These are phyloP conservation scores for Phytophthora foliorum DNA, from an alignment of 352 stramenopile genomes.

Conservation along the genomic window DNA sequence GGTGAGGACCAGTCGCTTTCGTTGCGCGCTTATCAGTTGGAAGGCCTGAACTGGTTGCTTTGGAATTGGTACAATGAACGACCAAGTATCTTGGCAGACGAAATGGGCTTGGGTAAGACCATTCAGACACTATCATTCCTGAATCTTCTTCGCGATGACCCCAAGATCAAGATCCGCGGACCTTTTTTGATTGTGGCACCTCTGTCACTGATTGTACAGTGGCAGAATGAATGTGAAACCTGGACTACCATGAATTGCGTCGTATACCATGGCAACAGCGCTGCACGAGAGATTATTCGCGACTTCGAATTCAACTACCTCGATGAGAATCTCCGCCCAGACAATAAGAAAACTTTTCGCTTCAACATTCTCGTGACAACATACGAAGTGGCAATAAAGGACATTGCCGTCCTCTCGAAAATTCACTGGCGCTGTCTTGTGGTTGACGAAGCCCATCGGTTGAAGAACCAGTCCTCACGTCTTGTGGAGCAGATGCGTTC, in stretches of 20 bases:
- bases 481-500: slow-evolving; percentile 90
- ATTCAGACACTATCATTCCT: slow-evolving; percentile 96
- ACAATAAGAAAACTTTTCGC: slow-evolving; percentile 90
- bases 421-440: slow-evolving; percentile 94
- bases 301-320: slow-evolving; percentile 96
- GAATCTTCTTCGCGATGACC: slow-evolving; percentile 91
- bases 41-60: slow-evolving; percentile 91
- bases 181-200: slow-evolving; percentile 99
- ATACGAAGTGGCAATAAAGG: slow-evolving; percentile 92
- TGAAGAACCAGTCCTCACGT: slow-evolving; percentile 90
- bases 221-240: slow-evolving; percentile 98
- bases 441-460: slow-evolving; percentile 90
- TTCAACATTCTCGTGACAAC: slow-evolving; percentile 94
- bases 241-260: slow-evolving; percentile 99
- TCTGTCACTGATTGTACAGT: slow-evolving; percentile 99
- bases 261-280: slow-evolving; percentile 98
- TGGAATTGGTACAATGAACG: slow-evolving; percentile 94
- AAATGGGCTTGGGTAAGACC: slow-evolving; percentile 95
- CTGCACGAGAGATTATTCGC: slow-evolving; percentile 94
- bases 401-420: slow-evolving; percentile 94
- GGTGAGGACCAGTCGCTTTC: slow-evolving; percentile 77
- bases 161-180: slow-evolving; percentile 92
- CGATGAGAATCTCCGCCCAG: slow-evolving; percentile 67
- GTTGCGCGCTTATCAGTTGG: slow-evolving; percentile 86
- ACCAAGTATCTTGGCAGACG: slow-evolving; percentile 89